Evolutionary conservation across 1,139 yeast species (phyloP).

Genomic region (Candida glucosophila): DNA sequence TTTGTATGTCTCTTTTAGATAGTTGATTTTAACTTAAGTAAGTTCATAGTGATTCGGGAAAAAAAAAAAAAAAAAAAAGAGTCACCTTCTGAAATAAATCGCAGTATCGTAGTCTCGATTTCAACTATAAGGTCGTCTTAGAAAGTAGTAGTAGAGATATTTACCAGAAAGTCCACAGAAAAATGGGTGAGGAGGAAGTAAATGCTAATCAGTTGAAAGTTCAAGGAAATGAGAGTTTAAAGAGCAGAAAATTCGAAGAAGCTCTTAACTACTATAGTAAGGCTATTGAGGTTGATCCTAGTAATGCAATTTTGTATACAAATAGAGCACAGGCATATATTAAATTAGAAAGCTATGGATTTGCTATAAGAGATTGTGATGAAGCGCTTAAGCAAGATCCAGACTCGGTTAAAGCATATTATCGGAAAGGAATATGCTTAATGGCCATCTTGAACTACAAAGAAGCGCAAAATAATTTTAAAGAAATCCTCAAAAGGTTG

Average conservation of each 20-base stretch:
- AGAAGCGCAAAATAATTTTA: constrained; percentile 67
- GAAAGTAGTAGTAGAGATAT: too few species aligned
- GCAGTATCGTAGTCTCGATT: too few species aligned
- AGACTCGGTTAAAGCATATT: constrained; percentile 64
- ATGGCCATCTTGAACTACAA: constrained; percentile 71
- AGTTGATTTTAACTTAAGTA: too few species aligned
- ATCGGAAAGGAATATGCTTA: constrained; percentile 76
- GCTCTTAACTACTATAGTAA: constrained; percentile 67
- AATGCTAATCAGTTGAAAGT: constrained; percentile 51
- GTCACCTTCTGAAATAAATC: too few species aligned
- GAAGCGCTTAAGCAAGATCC: constrained; percentile 63
- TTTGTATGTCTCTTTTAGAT: too few species aligned
- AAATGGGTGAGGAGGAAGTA: constrained; percentile 12
- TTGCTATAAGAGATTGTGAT: constrained; percentile 72
- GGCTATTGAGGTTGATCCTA: constrained; percentile 65
- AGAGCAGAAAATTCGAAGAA: constrained; percentile 50
- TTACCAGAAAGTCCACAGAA: too few species aligned
- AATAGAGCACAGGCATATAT: constrained; percentile 89
- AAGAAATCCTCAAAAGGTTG: constrained; percentile 47
- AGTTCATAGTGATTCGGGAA: too few species aligned
- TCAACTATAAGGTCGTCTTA: too few species aligned
- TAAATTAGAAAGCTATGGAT: constrained; percentile 78
- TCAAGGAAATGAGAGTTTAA: constrained; percentile 66
- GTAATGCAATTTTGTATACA: constrained; percentile 69
- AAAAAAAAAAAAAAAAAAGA: too few species aligned